Evolutionary conservation across 2,329 filamentous ascomycete genomes (phyloP), one percentile per base, ranked within the genome.

Genomic region (Phialophora chinensis): DNA sequence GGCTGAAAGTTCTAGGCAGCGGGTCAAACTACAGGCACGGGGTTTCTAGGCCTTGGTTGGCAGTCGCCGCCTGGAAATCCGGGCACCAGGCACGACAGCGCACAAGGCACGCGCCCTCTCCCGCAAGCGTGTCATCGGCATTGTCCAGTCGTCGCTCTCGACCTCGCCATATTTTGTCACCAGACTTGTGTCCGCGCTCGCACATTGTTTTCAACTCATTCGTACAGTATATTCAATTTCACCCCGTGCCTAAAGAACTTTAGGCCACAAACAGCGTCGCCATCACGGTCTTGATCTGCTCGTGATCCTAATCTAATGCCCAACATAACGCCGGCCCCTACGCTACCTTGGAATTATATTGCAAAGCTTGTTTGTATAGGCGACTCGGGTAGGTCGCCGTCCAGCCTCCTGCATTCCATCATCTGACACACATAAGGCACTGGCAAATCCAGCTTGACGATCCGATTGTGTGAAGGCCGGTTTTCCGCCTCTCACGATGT

Each of bases 361-460:
- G 93, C 94, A 79, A 99, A 99, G 82, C 91, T 99, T 74, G 94
- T 98, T 77, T 96, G 92, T 82, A 93, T 99, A 75, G 95, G 95
- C 79, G 95, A 98, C 83, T 95, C 91, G 54, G 95, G 93, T 77
- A 96, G 38, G 66, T 54, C 3, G n/a, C 57, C 44, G n/a, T 55
- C 14, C 14, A 20, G 60, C 17, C 6, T 6, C 47, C 27, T 23
- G n/a, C 20, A 27, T 29, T 23, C n/a, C 53, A 25, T 4, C 23
- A 23, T 52, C 61, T 69, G 29, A 69, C 64, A 7, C 27, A 7
- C 10, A 23, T 29, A 62, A 73, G 71, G 56, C 25, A 72, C 92
- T 77, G 95, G 95, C 76, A 99, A 99, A 84, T 96, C 92, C 65
- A 88, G 85, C 77, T 87, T 97, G 73, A 97, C 93, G 64, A 93